Evolutionary conservation across 768 basidiomycete genomes (phyloP).

Genomic region (Lentinula edodes): DNA sequence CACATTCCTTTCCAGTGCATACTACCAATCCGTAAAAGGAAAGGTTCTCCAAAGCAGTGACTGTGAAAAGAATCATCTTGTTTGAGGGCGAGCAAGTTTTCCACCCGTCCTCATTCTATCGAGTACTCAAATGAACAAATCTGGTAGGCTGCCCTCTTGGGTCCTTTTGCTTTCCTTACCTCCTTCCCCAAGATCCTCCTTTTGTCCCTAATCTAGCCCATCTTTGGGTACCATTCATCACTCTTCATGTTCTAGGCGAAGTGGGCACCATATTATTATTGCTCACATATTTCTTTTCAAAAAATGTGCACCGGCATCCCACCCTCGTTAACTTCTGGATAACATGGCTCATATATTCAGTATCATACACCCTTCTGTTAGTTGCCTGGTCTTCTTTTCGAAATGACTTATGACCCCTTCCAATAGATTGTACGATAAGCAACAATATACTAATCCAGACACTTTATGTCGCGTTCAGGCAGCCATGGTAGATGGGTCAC

Average conservation of each 20-base stretch:
- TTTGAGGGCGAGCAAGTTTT: background rate
- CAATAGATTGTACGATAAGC: slow-evolving; percentile 12
- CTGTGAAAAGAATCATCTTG: no score
- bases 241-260: slow-evolving; percentile 45
- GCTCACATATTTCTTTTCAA: slow-evolving; percentile 36
- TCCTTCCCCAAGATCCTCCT: background rate
- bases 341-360: slow-evolving; percentile 51
- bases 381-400: slow-evolving; percentile 15
- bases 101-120: background rate
- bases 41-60: no score
- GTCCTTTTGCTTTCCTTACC: background rate
- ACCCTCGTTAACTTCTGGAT: slow-evolving; percentile 53
- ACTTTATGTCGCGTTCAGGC: slow-evolving; percentile 45
- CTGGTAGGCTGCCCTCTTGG: background rate
- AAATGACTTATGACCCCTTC: slow-evolving; percentile 2
- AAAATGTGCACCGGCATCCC: slow-evolving; percentile 39
- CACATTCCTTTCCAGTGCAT: no score
- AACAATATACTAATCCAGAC: slow-evolving; percentile 17
- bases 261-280: slow-evolving; percentile 45
- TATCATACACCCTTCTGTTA: slow-evolving; percentile 46
- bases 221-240: slow-evolving; percentile 35
- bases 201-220: slow-evolving; percentile 15
- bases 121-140: background rate
- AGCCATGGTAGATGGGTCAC: slow-evolving; percentile 44
- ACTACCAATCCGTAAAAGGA: no score